A percentile compares a stretch with the other conserved stretches of the same genome.
Conservation (phyloP, 1,284 basidiomycete species). For the Apiotrichum montevideense region DNA sequence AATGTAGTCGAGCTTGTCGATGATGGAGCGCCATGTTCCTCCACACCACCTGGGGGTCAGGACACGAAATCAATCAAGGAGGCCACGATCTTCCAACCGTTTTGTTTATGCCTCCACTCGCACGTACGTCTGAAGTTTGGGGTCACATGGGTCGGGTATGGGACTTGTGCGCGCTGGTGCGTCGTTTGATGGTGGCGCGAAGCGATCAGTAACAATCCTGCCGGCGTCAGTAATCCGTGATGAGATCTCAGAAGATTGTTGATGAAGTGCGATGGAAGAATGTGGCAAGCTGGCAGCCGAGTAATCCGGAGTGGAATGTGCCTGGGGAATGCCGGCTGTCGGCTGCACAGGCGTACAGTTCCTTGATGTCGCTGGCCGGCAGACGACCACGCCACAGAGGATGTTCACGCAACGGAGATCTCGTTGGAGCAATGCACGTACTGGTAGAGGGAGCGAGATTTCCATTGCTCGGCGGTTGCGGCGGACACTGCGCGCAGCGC, state of each 20-base stretch:
- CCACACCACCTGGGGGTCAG: conserved; percentile 56
- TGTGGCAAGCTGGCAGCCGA: too few relatives aligned
- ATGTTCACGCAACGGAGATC: background rate
- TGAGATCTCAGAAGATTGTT: background rate
- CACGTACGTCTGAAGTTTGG: conserved; percentile 23
- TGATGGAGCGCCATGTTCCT: conserved; percentile 68
- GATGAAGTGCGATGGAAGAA: background rate
- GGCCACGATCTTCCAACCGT: conserved; percentile 29
- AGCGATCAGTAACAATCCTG: conserved; percentile 70
- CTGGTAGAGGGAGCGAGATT: conserved; percentile 46
- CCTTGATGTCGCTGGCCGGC: background rate
- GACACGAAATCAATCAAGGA: too few relatives aligned
- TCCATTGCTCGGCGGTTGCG: conserved; percentile 41
- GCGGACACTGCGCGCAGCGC: conserved; percentile 23
- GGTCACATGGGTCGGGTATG: conserved; percentile 29
- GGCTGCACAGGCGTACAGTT: background rate
- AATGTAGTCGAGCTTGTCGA: conserved; percentile 68
- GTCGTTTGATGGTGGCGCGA: conserved; percentile 55
- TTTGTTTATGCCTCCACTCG: conserved; percentile 19
- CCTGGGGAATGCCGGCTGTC: background rate
- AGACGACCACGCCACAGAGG: background rate
- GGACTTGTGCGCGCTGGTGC: conserved; percentile 53
- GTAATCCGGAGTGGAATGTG: background rate
- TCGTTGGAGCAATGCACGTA: conserved; percentile 19
- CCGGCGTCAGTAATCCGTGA: background rate